These are phyloP conservation scores for Crithidia thermophila DNA, from an alignment of 208 protist species.

Conservation along the genomic window DNA sequence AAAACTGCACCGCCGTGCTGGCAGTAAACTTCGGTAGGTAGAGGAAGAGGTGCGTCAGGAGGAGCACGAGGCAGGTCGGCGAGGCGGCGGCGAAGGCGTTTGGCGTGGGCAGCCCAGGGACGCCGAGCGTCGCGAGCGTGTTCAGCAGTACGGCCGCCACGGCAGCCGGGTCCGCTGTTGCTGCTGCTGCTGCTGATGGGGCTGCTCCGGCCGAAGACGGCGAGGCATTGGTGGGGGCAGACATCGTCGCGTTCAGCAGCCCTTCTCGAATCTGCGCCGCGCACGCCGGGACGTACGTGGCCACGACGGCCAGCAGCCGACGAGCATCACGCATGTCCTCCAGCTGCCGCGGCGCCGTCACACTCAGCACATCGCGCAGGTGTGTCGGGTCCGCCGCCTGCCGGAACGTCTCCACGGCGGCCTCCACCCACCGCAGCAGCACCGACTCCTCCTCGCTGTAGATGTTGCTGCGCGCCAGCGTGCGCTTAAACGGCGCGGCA, in stretches of 20 bases:
- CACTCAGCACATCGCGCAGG: constrained; percentile 7
- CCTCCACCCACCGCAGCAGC: constrained; percentile 80
- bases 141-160: constrained; percentile 45
- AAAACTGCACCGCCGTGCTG: constrained; percentile 66
- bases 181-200: too few relatives aligned
- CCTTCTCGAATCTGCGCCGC: constrained; percentile 25
- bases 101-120: constrained; percentile 37
- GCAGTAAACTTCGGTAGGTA: constrained; percentile 80
- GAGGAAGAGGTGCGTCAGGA: constrained; percentile 78
- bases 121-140: constrained; percentile 52
- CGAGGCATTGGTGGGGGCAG: neutral
- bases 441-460: constrained; percentile 86
- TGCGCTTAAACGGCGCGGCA: constrained; percentile 23
- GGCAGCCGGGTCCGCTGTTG: constrained; percentile 41
- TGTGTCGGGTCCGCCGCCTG: constrained; percentile 10
- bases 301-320: constrained; percentile 63
- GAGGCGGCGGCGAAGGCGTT: constrained; percentile 60
- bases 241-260: neutral
- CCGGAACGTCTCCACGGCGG: constrained; percentile 36
- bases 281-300: constrained; percentile 70
- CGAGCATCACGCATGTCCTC: constrained; percentile 79
- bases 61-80: constrained; percentile 71
- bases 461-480: constrained; percentile 73
- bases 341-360: constrained; percentile 34
- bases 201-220: too few relatives aligned